phyloP scores from a whole-genome alignment of 2,329 filamentous ascomycete genomes.

The Neofusicoccum ribis region DNA sequence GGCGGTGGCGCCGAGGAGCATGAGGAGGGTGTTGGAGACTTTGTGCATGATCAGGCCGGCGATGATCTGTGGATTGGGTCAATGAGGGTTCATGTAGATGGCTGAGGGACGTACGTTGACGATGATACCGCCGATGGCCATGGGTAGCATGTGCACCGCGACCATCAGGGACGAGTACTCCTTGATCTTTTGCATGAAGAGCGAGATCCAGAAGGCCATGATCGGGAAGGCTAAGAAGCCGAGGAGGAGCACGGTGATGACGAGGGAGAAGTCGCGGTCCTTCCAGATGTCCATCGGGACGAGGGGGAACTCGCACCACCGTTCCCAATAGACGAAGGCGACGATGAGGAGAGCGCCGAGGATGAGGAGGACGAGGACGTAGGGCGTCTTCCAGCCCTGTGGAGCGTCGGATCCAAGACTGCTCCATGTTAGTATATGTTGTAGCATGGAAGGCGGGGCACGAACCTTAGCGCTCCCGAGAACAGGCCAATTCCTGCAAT shows the following conservation, averaged over 20 bases:
- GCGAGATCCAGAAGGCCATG: conserved; percentile 62
- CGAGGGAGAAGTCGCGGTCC: conserved; percentile 65
- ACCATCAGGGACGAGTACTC: conserved; percentile 57
- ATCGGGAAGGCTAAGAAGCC: conserved; percentile 65
- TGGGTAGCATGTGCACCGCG: conserved; percentile 65
- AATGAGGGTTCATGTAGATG: neutral
- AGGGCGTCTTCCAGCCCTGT: conserved; percentile 62
- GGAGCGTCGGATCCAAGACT: conserved; percentile 56
- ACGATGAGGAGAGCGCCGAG: conserved; percentile 59
- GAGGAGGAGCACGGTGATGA: conserved; percentile 58
- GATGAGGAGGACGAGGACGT: conserved; percentile 63
- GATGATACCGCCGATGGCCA: conserved; percentile 62
- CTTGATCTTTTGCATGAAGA: conserved; percentile 63
- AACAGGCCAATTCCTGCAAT: conserved; percentile 67
- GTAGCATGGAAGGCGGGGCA: conserved; percentile 14
- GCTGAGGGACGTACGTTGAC: conserved; percentile 50
- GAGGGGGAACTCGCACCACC: conserved; percentile 47
- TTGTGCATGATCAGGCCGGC: conserved; percentile 63
- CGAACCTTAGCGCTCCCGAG: conserved; percentile 60
- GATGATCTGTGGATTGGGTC: conserved; percentile 41
- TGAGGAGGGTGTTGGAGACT: conserved; percentile 65
- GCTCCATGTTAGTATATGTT: conserved; percentile 14
- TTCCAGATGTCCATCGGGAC: conserved; percentile 59
- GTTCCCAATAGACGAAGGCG: conserved; percentile 65
- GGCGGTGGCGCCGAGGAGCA: conserved; percentile 51